Percentiles rank a stretch among this genome's conserved stretches.
Evolutionary conservation across 139 green algal species (phyloP).

Genomic region (Closterium sp.): DNA sequence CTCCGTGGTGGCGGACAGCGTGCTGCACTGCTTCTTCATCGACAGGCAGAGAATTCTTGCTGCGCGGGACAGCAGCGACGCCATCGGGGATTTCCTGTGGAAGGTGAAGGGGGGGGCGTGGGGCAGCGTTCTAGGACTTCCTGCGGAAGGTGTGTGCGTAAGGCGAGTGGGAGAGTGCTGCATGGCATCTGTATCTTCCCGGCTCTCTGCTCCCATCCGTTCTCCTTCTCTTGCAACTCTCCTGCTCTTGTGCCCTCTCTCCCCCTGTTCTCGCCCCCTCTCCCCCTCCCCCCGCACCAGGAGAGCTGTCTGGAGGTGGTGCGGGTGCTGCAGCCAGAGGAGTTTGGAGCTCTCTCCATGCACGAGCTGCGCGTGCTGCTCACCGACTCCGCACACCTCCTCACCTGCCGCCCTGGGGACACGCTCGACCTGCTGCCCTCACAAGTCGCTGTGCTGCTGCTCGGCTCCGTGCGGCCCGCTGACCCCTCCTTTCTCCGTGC

Average conservation of each 20-base stretch:
- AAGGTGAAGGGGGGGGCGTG: not conserved
- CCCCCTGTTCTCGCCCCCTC: not conserved
- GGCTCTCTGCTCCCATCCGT: not conserved
- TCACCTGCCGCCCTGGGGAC: not conserved
- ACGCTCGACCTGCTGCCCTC: not conserved
- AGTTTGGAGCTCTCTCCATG: not conserved
- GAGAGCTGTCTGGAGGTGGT: not conserved
- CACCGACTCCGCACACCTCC: not conserved
- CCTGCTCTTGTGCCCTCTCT: not conserved
- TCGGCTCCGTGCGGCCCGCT: not conserved
- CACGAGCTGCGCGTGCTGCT: not conserved
- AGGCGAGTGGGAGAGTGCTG: too few species aligned
- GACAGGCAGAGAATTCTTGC: not conserved
- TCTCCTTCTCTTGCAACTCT: not conserved
- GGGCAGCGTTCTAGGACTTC: not conserved
- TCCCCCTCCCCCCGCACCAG: not conserved
- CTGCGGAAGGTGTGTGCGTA: not conserved
- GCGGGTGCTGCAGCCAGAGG: not conserved
- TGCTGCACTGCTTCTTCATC: slow-evolving; percentile 18
- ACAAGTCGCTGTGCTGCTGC: not conserved
- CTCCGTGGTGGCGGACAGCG: not conserved
- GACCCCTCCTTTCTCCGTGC: not conserved
- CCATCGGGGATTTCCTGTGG: not conserved
- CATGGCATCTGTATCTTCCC: not conserved
- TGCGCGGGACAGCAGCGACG: not conserved